Percentiles rank a stretch among this genome's conserved stretches.
These are phyloP conservation scores for Xylaria sp. DNA, from an alignment of 495 filamentous ascomycete species.

Conservation along the genomic window DNA sequence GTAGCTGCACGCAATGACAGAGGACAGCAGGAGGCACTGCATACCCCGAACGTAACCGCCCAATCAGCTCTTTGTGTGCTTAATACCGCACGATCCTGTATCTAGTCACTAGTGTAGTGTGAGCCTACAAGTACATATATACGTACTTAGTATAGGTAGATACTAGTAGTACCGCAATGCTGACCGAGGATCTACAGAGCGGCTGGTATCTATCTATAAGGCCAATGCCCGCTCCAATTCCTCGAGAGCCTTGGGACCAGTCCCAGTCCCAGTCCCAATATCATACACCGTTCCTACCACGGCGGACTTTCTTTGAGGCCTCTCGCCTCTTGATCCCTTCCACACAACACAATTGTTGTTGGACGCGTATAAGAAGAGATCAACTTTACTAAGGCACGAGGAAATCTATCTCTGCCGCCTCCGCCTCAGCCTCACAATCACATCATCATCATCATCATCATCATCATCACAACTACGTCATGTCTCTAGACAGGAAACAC, in stretches of 20 bases:
- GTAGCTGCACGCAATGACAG: conserved; percentile 21
- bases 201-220: conserved; percentile 5
- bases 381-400: not conserved
- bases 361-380: not conserved
- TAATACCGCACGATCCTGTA: not conserved
- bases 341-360: not conserved
- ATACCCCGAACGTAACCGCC: not conserved
- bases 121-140: too few species aligned
- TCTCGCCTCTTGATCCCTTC: not conserved
- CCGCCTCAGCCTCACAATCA: not conserved
- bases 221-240: conserved; percentile 1
- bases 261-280: too few species aligned
- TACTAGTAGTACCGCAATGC: not conserved
- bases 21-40: not conserved
- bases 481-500: conserved; percentile 36
- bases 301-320: not conserved
- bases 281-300: not conserved
- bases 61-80: not conserved
- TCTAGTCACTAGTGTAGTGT: too few species aligned
- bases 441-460: too few species aligned
- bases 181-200: conserved; percentile 10
- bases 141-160: too few species aligned
- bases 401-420: too few species aligned
- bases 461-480: too few species aligned
- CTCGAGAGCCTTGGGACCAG: not conserved